These are phyloP conservation scores for Kregervanrija fluxuum DNA, from an alignment of 805 yeast species.

Conservation along the genomic window DNA sequence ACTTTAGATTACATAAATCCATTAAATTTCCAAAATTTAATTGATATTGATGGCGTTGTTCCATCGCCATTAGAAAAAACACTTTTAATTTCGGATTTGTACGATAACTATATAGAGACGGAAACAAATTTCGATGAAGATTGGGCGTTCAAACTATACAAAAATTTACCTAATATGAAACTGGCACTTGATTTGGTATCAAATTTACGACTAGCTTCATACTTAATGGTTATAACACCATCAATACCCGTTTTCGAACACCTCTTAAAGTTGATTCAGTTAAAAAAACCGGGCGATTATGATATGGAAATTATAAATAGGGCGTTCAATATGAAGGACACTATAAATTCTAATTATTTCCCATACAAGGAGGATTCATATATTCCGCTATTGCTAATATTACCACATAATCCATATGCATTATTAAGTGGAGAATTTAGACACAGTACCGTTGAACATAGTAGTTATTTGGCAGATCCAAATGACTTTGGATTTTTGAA, in stretches of 20 bases:
- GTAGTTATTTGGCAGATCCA: constrained; percentile 36
- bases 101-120: constrained; percentile 10
- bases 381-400: constrained; percentile 26
- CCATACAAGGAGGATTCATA: constrained; percentile 2
- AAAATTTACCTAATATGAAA: constrained; percentile 30
- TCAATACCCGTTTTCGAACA: constrained; percentile 17
- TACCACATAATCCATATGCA: constrained; percentile 49
- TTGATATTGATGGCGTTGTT: constrained; percentile 3
- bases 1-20: constrained; percentile 36
- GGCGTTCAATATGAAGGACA: constrained; percentile 20
- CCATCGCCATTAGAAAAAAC: constrained; percentile 17
- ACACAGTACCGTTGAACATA: constrained; percentile 28
- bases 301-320: constrained; percentile 50
- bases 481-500: constrained; percentile 29
- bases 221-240: constrained; percentile 58
- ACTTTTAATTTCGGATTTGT: constrained; percentile 13
- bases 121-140: constrained; percentile 7
- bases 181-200: constrained; percentile 1
- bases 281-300: constrained; percentile 31
- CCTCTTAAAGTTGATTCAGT: constrained; percentile 18
- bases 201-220: constrained; percentile 30
- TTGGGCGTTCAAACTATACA: constrained; percentile 23
- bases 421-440: constrained; percentile 44
- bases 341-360: constrained; percentile 11
- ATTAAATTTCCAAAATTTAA: constrained; percentile 13